Evolutionary conservation across 2,329 filamentous ascomycete genomes (phyloP), one percentile per base, ranked within the genome.

Genomic region (Calonectria montana): DNA sequence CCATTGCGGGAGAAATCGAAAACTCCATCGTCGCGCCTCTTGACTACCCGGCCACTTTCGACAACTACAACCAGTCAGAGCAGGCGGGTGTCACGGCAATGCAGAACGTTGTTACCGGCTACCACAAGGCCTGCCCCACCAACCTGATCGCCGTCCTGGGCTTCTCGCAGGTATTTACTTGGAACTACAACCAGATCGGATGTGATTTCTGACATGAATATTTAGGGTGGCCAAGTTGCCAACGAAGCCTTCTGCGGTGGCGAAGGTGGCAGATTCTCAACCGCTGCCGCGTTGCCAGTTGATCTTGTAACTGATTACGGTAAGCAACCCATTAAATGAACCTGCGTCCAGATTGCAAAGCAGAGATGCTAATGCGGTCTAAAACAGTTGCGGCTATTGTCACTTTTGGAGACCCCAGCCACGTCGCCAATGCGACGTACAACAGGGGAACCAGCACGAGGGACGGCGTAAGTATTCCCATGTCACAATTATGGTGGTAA

Each of bases 351-450:
- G 74, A 80, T 25, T 21, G 8, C 31, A 45, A 25, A 67, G 77
- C 59, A 21, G 13, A 29, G n/a, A 37, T 3, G 21, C 69, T 71
- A 15, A 71, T 39, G 1, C 18, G 37, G 7, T 21, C 6, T 21
- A 35, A 45, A 48, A 21, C 64, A 86, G 84, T 86, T 45, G 81
- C 85, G 67, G 84, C 84, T 29, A 79, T 85, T 70, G 74, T 84
- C 53, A 73, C 85, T 64, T 84, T 85, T 63, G 85, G 85, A 57
- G 84, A 86, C 77, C 85, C 85, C 23, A 82, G 82, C 69, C 82
- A 84, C 77, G 76, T 81, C 72, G 77, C 78, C 77, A 81, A 82
- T 65, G 67, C 79, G 27, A 77, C 81, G 53, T 86, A 83, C 78
- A 79, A 82, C 76, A 75, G 70, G 31, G 84, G 84, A 69, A 84